A percentile compares a stretch with the other conserved stretches of the same genome.
These are phyloP conservation scores for Ceriops tagal DNA, from an alignment of 345 rosid genomes.

Conservation along the genomic window DNA sequence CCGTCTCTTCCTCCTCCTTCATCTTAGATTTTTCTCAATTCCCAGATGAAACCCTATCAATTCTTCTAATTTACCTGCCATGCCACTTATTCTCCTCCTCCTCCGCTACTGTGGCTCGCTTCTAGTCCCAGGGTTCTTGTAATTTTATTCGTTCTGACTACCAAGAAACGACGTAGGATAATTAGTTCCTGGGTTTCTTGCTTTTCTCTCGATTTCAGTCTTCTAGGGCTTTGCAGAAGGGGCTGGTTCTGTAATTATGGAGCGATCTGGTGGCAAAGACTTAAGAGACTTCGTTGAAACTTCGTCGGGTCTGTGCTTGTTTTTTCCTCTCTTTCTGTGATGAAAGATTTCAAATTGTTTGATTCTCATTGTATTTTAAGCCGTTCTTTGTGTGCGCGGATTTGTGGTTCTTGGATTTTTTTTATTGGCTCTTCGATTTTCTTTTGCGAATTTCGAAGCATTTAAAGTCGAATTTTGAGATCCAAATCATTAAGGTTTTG, in stretches of 20 bases:
- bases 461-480: not conserved
- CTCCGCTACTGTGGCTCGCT: not conserved
- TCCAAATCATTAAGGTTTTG: not conserved
- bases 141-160: no score
- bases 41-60: not conserved
- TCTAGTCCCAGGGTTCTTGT: no score
- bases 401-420: not conserved
- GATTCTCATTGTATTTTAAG: not conserved
- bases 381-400: not conserved
- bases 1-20: no score
- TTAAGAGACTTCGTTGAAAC: constrained; percentile 11
- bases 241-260: constrained; percentile 15
- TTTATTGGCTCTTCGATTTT: not conserved
- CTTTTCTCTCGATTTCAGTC: not conserved
- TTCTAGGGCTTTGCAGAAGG: not conserved
- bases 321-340: not conserved
- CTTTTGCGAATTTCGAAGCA: not conserved
- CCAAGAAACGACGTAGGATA: no score
- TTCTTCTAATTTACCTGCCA: not conserved
- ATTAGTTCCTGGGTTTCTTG: not conserved
- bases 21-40: not conserved
- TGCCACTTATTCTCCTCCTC: not conserved
- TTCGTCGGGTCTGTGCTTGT: constrained; percentile 7
- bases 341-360: not conserved
- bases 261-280: constrained; percentile 19